Conservation (phyloP, 78 protist species). For the Monosiga brevicollis region DNA sequence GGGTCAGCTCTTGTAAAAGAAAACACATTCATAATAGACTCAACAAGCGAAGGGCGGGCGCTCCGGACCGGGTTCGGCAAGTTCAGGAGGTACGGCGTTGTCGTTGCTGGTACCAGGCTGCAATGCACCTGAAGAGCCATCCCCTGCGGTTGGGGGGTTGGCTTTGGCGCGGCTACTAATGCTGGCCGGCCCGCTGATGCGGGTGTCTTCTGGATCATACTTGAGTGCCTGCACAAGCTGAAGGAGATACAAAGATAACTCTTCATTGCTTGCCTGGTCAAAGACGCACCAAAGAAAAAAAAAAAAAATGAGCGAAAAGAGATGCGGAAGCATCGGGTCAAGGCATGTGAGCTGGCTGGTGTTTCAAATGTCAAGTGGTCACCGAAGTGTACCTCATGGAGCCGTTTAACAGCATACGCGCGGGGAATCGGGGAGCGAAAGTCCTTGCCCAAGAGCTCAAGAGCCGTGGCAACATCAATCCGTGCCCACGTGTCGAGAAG, state of each 20-base stretch:
- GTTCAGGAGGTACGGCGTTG: too few species aligned
- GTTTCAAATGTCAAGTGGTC: too few species aligned
- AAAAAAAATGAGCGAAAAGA: not conserved
- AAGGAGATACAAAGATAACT: constrained; percentile 64
- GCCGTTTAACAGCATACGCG: constrained; percentile 59
- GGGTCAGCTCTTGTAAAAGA: too few species aligned
- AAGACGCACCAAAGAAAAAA: not conserved
- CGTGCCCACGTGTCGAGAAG: constrained; percentile 44
- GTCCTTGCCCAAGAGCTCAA: constrained; percentile 61
- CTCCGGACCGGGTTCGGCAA: too few species aligned
- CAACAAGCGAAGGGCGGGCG: too few species aligned
- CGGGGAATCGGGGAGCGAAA: constrained; percentile 55
- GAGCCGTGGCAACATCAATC: constrained; percentile 52
- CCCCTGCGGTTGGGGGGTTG: too few species aligned
- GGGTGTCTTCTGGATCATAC: too few species aligned
- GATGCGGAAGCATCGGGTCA: not conserved
- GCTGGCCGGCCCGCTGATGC: too few species aligned
- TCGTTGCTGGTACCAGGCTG: too few species aligned
- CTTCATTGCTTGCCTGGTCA: constrained; percentile 8
- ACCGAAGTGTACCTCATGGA: constrained; percentile 2
- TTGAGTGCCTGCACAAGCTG: constrained; percentile 91
- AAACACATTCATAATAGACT: too few species aligned
- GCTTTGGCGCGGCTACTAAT: too few species aligned
- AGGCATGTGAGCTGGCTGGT: not conserved
- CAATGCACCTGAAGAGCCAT: too few species aligned